Conservation (phyloP, 176 grass and related monocot genomes). For the Guadua angustifolia region DNA sequence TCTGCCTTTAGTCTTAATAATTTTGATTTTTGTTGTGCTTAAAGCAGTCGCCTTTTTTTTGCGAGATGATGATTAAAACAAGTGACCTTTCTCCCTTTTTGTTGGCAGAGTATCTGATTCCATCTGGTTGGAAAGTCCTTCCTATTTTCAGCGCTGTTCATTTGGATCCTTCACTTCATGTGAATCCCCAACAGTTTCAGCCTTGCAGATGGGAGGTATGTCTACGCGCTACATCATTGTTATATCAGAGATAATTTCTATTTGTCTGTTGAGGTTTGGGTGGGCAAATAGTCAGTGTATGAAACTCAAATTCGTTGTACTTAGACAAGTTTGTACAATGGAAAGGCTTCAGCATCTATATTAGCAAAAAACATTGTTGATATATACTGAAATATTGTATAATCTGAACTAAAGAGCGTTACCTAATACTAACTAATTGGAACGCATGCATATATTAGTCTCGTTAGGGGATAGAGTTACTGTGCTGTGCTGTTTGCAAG, state of each 20-base stretch:
- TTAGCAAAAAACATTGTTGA: not conserved
- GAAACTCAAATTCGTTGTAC: not conserved
- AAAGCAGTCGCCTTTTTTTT: not conserved
- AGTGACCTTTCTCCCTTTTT: not conserved
- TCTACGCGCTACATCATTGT: not conserved
- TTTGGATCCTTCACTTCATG: slow-evolving; percentile 54
- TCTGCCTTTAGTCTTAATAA: not conserved
- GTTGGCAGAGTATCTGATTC: slow-evolving; percentile 55
- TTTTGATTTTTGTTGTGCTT: not conserved
- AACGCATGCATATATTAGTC: not conserved
- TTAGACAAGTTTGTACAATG: not conserved
- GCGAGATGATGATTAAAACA: not conserved
- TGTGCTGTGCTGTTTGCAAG: too few species aligned
- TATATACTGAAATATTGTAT: not conserved
- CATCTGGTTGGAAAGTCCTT: slow-evolving; percentile 68
- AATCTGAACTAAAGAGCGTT: not conserved
- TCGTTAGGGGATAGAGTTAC: not conserved
- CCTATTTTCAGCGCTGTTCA: slow-evolving; percentile 57
- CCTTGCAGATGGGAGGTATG: slow-evolving; percentile 71
- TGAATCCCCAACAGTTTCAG: slow-evolving; percentile 48
- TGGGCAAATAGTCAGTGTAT: not conserved
- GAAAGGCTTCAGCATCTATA: not conserved
- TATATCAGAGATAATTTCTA: not conserved
- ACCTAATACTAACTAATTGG: not conserved
- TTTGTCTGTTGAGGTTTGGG: not conserved